Percentiles rank a stretch among this genome's conserved stretches.
Conservation (phyloP, 306 rosid genomes). For the Lithocarpus polystachyus region DNA sequence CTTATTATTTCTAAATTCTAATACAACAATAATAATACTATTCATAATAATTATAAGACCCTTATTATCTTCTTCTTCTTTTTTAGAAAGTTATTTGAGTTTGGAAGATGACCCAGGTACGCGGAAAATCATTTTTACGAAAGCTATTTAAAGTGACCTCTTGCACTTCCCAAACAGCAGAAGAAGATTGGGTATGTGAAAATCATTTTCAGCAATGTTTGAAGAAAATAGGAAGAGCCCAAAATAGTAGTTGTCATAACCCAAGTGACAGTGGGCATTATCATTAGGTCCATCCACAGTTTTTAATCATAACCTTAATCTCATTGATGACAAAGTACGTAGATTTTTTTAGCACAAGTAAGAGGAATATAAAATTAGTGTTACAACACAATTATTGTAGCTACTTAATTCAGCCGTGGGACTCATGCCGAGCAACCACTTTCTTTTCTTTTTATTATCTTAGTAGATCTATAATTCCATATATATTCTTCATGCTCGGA, state of each 20-base stretch:
- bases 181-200: too few relatives aligned
- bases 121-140: too few relatives aligned
- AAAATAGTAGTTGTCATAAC: not conserved
- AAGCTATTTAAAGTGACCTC: too few relatives aligned
- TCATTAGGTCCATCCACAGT: not conserved
- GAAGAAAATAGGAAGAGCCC: too few relatives aligned
- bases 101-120: not conserved
- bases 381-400: too few relatives aligned
- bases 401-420: too few relatives aligned
- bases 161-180: too few relatives aligned
- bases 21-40: not conserved
- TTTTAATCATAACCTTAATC: not conserved
- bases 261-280: not conserved
- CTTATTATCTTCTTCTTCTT: not conserved
- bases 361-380: too few relatives aligned
- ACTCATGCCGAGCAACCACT: too few relatives aligned
- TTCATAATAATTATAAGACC: not conserved
- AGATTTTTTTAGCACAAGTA: not conserved
- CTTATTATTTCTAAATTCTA: not conserved
- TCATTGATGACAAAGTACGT: not conserved
- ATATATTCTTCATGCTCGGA: not conserved
- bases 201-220: too few relatives aligned
- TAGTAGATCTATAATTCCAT: not conserved
- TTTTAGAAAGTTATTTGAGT: not conserved
- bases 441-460: not conserved